Conservation (phyloP, 2,329 filamentous ascomycete species). For the Neonectria neomacrospora region DNA sequence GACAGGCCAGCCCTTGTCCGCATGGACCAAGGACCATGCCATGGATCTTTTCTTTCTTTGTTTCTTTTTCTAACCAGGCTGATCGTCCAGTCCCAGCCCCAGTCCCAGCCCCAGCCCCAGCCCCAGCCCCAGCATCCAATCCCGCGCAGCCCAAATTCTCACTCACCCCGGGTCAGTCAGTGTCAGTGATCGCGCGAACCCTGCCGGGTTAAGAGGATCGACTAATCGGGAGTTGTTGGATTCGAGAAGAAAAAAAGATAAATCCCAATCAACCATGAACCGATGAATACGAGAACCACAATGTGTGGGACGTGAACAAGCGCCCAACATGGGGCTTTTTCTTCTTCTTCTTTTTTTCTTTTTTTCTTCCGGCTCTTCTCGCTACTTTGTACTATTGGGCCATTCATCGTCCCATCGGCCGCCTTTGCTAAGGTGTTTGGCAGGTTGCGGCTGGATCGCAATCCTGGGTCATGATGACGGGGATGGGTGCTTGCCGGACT, state of each 20-base stretch:
- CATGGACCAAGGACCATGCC: constrained; percentile 16
- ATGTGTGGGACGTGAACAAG: constrained; percentile 23
- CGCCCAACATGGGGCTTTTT: constrained; percentile 2
- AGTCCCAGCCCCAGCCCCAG: no score
- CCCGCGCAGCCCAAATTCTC: constrained; percentile 23
- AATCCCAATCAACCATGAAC: constrained; percentile 16
- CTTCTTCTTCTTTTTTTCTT: no score
- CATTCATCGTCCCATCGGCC: constrained; percentile 26
- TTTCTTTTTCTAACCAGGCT: background rate
- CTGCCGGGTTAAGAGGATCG: constrained; percentile 22
- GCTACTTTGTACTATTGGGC: constrained; percentile 3
- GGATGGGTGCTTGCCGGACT: constrained; percentile 21
- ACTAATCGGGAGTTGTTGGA: constrained; percentile 14
- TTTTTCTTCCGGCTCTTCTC: constrained; percentile 10
- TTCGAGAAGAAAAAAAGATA: constrained; percentile 36
- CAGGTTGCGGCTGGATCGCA: constrained; percentile 14
- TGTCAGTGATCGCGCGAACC: constrained; percentile 18
- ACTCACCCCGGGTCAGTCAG: constrained; percentile 14
- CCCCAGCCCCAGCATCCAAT: constrained; percentile 20
- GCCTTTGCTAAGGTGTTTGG: constrained; percentile 14
- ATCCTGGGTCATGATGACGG: constrained; percentile 30
- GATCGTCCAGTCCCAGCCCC: constrained; percentile 10
- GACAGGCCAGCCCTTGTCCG: constrained; percentile 16
- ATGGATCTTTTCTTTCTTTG: constrained; percentile 9
- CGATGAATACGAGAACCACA: constrained; percentile 35